Evolutionary conservation across 768 basidiomycete genomes (phyloP).

Genomic region (Infundibulicybe gibba): DNA sequence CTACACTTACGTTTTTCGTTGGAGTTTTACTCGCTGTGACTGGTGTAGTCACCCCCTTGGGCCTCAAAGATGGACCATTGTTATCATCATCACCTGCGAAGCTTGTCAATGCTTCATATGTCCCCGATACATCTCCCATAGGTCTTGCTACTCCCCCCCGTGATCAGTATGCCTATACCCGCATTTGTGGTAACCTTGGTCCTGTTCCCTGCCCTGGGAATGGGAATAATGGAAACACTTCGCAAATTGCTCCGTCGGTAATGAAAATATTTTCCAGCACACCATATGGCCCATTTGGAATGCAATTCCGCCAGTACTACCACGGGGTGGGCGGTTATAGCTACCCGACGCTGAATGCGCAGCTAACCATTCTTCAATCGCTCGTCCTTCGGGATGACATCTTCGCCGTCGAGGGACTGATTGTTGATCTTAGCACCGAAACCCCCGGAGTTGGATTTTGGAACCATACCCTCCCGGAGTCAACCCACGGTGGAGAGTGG

Average conservation of each 20-base stretch:
- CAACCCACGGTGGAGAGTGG: constrained; percentile 10
- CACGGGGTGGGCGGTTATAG: constrained; percentile 8
- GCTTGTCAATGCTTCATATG: constrained; percentile 4
- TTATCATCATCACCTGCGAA: background rate
- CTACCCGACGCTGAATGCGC: constrained; percentile 2
- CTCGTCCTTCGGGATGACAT: constrained; percentile 15
- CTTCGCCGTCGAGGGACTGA: constrained; percentile 12
- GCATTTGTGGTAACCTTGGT: constrained; percentile 9
- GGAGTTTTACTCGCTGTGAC: constrained; percentile 13
- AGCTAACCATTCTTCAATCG: constrained; percentile 8
- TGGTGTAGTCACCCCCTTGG: constrained; percentile 15
- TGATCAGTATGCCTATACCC: constrained; percentile 8
- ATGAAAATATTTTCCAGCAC: constrained; percentile 14
- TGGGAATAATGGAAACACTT: constrained; percentile 5
- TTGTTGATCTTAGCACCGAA: constrained; percentile 13
- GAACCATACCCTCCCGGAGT: constrained; percentile 10
- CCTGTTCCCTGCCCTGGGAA: constrained; percentile 13
- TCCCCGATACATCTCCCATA: constrained; percentile 14
- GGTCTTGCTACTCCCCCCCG: constrained; percentile 15
- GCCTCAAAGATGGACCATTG: constrained; percentile 12
- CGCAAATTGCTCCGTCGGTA: constrained; percentile 9
- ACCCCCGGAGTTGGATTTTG: constrained; percentile 14
- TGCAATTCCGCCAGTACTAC: constrained; percentile 16
- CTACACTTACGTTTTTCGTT: constrained; percentile 7
- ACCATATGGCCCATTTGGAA: constrained; percentile 13